Conservation (phyloP, 1,284 basidiomycete genomes). For the Trametes hirsuta region DNA sequence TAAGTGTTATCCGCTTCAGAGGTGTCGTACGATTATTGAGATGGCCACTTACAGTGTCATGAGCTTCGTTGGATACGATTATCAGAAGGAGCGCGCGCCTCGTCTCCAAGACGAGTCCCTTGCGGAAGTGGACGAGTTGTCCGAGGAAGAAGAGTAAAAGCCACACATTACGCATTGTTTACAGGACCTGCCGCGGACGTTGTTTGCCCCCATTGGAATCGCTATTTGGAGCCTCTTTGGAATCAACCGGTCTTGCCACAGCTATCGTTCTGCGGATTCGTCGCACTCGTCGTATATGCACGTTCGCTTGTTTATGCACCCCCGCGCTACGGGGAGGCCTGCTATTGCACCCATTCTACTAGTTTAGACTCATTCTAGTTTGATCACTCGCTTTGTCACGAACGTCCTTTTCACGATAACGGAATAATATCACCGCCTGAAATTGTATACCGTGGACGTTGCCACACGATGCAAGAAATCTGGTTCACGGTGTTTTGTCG, state of each 20-base stretch:
- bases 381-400: constrained; percentile 9
- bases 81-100: constrained; percentile 35
- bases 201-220: not conserved
- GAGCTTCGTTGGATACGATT: constrained; percentile 75
- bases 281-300: constrained; percentile 3
- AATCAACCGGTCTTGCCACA: not conserved
- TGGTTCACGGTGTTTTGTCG: too few species aligned
- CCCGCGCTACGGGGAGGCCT: not conserved
- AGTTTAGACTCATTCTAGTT: constrained; percentile 8
- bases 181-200: not conserved
- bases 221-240: not conserved
- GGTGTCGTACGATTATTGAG: constrained; percentile 3
- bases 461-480: too few species aligned
- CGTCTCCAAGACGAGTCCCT: constrained; percentile 13
- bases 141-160: constrained; percentile 8
- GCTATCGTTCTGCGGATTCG: constrained; percentile 2
- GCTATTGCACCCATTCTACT: not conserved
- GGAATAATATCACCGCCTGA: constrained; percentile 3
- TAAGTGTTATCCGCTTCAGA: constrained; percentile 43
- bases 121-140: constrained; percentile 17
- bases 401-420: constrained; percentile 1
- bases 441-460: too few species aligned
- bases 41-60: constrained; percentile 54
- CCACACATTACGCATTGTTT: not conserved
- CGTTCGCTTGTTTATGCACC: constrained; percentile 5